A percentile compares a stretch with the other conserved stretches of the same genome.
Evolutionary conservation across 139 green algal species (phyloP).

Genomic region (Chlamydomonas sphaeroides): DNA sequence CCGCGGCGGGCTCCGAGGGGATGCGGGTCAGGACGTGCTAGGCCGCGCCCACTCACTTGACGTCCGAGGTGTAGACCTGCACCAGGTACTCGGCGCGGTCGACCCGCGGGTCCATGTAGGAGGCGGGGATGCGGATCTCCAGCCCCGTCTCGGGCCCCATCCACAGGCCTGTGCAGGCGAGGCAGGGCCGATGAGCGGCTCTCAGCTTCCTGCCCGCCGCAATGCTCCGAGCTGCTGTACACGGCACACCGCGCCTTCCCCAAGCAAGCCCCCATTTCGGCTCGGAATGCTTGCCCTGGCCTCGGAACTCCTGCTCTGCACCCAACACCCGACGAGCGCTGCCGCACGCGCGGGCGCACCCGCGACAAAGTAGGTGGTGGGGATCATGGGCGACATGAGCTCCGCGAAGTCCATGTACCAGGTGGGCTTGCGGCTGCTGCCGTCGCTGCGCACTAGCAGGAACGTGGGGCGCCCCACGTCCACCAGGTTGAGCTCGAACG

Average conservation of each 20-base stretch:
- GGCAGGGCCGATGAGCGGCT: not conserved
- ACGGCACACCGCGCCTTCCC: too few relatives aligned
- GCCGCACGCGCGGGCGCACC: not conserved
- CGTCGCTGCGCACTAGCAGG: slow-evolving; percentile 48
- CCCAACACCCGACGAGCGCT: too few relatives aligned
- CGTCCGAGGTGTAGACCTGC: slow-evolving; percentile 46
- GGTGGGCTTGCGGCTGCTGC: slow-evolving; percentile 50
- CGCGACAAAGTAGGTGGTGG: slow-evolving; percentile 31
- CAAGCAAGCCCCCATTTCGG: too few relatives aligned
- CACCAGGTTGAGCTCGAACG: slow-evolving; percentile 56
- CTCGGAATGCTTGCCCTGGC: too few relatives aligned
- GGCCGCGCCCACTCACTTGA: slow-evolving; percentile 50
- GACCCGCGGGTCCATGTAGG: slow-evolving; percentile 26
- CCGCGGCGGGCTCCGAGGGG: too few relatives aligned
- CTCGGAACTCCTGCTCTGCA: too few relatives aligned
- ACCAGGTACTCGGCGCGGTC: slow-evolving; percentile 40
- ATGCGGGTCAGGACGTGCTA: too few relatives aligned
- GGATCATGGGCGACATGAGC: slow-evolving; percentile 24
- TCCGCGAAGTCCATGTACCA: slow-evolving; percentile 56
- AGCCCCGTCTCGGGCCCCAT: slow-evolving; percentile 42
- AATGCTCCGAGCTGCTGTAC: too few relatives aligned
- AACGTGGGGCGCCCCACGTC: slow-evolving; percentile 49
- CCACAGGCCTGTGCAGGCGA: slow-evolving; percentile 27
- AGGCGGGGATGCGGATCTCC: slow-evolving; percentile 40
- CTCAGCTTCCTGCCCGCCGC: not conserved